Base-by-base conservation (phyloP, 176 grass and related monocot genomes). In the Ensete ventricosum region DNA sequence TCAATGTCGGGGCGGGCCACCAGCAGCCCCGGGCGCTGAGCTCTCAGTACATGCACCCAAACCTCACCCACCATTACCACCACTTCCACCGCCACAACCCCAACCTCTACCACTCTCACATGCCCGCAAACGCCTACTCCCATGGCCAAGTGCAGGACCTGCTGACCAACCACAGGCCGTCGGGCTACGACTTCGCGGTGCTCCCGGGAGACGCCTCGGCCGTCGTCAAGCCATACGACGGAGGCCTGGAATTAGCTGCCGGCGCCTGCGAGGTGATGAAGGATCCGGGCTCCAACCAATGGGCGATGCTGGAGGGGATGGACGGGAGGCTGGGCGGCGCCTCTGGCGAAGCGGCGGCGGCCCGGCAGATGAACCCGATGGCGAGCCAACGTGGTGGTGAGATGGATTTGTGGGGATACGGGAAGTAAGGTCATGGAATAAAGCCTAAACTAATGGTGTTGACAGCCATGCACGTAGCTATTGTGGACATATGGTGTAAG, bases 401-500 rank as follows among this genome's bases (percentile, higher is more conserved):
- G 82, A 96, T 96, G 86, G 92, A 96, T 62, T 84, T 96, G 63
- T 96, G 92, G 92, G 92, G 89, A 66, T 90, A 91, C 55, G 92
- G 88, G 68, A 84, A 85, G 79, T 90, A 82, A 84, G 79, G 21
- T 21, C 13, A 66, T 51, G 14, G n/a, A 71, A 71, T 29, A 13
- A 72, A 62, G 57, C 34, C 34, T 43, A 43, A 43, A 43, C 3
- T 43, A 43, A 43, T 43, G 34, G 34, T 43, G 34, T 43, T 43
- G 34, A 43, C 34, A 43, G 34, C 34, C 34, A 43, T 43, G 34
- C 34, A 43, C 34, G 34, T 43, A 43, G 5, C 34, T 43, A 43
- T 43, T 43, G 34, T 43, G 34, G 34, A 43, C 34, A 43, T 43
- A 6, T 25, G 1, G 24, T 25, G 24, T 25, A 25, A 1, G 24